Base-by-base conservation (phyloP, 202 grass and related monocot genomes). In the Digitaria exilis region DNA sequence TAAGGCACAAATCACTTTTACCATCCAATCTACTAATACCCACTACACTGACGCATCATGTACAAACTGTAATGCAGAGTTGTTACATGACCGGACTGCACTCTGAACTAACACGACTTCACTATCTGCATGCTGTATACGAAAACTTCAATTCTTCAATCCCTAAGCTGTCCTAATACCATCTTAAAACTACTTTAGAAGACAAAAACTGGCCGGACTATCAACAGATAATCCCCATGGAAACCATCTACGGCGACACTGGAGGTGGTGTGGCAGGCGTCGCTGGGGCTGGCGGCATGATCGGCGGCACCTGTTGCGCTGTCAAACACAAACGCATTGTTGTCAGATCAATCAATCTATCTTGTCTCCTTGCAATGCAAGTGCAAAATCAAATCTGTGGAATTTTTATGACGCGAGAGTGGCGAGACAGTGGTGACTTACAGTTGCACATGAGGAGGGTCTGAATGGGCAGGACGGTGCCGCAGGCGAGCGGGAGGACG, bases 401-500 rank as follows among this genome's bases (percentile, higher is more conserved):
- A 31, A 46, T 39, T 39, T 39, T 39, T 39, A 63, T 7, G 14
- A 42, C 22, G 18, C 35, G 41, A 30, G 3, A 7, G 7, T 28
- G 5, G 18, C 35, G 41, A 30, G 3, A 7, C 21, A 6, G 19
- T 56, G 11, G 45, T 6, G 19, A 24, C 79, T 81, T 9, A 81
- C 79, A 17, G 14, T 52, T 45, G 72, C 82, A 84, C 19, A 9
- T 2, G 26, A 84, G 6, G 50, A 76, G 3, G 6, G 82, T 68
- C 0, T 68, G 61, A 21, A 84, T 5, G 2, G 82, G 72, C 21
- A 42, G 71, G 71, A 67, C 0, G 71, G 71, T 13, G 61, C 81
- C 81, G 71, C 71, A 84, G 11, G 48, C 26, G 17, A 76, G 48
- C 60, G 81, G 81, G 48, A 84, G 81, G 46, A 67, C 9, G 15